Base-by-base conservation (phyloP, 148 eudicot genomes). In the Chenopodium quinoa region DNA sequence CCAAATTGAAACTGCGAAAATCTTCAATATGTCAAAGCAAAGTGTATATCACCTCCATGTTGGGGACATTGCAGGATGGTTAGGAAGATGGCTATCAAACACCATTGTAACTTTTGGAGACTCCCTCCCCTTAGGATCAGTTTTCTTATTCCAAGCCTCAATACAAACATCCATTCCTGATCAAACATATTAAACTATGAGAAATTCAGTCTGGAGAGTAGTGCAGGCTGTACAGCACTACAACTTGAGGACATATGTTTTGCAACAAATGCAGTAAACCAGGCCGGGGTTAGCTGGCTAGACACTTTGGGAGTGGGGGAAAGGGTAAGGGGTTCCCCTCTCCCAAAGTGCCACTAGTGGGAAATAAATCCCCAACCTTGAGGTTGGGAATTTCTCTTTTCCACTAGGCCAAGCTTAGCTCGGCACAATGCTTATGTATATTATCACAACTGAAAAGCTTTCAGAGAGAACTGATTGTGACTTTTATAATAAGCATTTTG, bases 31-130 rank as follows among this genome's bases (percentile, higher is more conserved):
- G 1, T 37, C 47, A 37, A 37, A 64, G 68, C 72, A 56, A 58
- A 66, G 70, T 19, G 79, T 44, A 54, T 88, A 92, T 90, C 84
- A 93, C 97, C 80, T 91, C 97, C 97, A 93, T 34, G 84, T 82
- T 32, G 89, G 82, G 83, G 64, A 69, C 76, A 64, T 56, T 48
- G 94, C 87, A 80, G 92, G 93, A 78, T 74, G 76, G 83, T 83
- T 87, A 25, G 76, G 90, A 65, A 83, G 85, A 75, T 9, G 73
- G 16, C 78, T 83, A 65, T 86, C 86, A 76, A 60, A 69, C 65
- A 75, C 76, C 34, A 67, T 73, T 31, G 65, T 52, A 52, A 47
- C 19, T 69, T 64, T 73, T 52, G 19, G 40, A 68, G 64, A 20
- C 71, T 76, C 72, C 79, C 60, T 47, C 40, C 81, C 79, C 63